Evolutionary conservation across 108 stramenopile genomes (phyloP).

Genomic region (Aurantiochytrium sp.): DNA sequence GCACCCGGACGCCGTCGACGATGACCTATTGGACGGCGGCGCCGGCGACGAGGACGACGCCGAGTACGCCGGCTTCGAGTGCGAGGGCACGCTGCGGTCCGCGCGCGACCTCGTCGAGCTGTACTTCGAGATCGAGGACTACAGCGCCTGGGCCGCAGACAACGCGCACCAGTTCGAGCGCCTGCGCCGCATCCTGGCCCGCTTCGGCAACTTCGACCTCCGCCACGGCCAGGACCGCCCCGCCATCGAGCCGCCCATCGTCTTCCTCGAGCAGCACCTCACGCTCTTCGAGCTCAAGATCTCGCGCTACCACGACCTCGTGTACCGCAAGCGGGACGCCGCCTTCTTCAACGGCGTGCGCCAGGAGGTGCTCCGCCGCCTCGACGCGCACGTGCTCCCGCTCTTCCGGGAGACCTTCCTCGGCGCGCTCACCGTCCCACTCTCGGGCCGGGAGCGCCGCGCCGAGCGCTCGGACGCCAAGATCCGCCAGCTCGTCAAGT

Average conservation of each 20-base stretch:
- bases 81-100: neutral
- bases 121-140: slow-evolving; percentile 18
- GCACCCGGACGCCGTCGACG: no score
- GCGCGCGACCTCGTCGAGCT: slow-evolving; percentile 14
- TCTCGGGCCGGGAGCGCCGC: neutral
- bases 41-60: no score
- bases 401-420: neutral
- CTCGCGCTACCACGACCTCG: slow-evolving; percentile 8
- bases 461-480: neutral
- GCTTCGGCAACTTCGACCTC: neutral
- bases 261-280: neutral
- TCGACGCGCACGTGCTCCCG: neutral
- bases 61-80: neutral
- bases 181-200: neutral
- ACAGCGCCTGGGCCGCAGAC: neutral
- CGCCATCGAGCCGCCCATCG: neutral
- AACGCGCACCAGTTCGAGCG: neutral
- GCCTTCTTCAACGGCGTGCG: neutral
- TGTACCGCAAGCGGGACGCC: neutral
- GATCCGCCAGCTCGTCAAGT: neutral
- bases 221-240: neutral
- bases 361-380: neutral
- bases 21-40: no score
- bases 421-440: neutral
- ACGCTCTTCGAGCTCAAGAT: neutral